phyloP scores from a whole-genome alignment of 176 grass and related monocot species.

The Avena atlantica region DNA sequence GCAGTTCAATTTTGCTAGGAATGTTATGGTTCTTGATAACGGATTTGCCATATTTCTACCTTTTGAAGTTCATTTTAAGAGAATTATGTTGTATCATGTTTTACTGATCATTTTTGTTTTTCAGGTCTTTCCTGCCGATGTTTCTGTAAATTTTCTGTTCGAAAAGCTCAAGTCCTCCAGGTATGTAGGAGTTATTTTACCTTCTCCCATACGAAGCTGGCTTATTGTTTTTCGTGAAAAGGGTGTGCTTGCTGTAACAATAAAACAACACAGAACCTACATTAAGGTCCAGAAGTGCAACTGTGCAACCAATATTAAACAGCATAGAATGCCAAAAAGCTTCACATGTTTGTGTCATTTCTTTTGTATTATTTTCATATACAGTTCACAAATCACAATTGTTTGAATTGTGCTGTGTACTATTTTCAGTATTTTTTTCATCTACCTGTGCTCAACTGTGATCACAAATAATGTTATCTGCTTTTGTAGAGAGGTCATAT shows the following conservation, averaged over 20 bases:
- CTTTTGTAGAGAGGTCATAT: constrained; percentile 63
- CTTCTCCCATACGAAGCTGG: constrained; percentile 13
- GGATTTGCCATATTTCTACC: background rate
- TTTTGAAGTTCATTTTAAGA: constrained; percentile 24
- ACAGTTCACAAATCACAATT: background rate
- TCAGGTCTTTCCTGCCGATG: constrained; percentile 86
- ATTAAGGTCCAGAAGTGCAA: background rate
- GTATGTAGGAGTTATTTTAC: constrained; percentile 56
- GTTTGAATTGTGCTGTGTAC: background rate
- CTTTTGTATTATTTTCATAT: constrained; percentile 15
- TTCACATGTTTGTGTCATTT: constrained; percentile 25
- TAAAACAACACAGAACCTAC: background rate
- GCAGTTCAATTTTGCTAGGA: background rate
- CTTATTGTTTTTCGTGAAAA: constrained; percentile 19
- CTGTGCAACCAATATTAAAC: background rate
- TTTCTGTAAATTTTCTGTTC: constrained; percentile 67
- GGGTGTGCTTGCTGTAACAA: constrained; percentile 20
- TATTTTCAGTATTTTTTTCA: constrained; percentile 12
- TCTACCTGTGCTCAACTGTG: constrained; percentile 11
- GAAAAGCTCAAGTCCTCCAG: constrained; percentile 63
- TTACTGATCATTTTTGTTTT: constrained; percentile 45
- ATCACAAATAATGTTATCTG: constrained; percentile 8
- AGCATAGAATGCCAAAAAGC: constrained; percentile 3
- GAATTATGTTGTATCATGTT: constrained; percentile 17
- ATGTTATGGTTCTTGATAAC: constrained; percentile 36